These are phyloP conservation scores for Gypsophila paniculata DNA, from an alignment of 179 eudicot species.

Conservation along the genomic window DNA sequence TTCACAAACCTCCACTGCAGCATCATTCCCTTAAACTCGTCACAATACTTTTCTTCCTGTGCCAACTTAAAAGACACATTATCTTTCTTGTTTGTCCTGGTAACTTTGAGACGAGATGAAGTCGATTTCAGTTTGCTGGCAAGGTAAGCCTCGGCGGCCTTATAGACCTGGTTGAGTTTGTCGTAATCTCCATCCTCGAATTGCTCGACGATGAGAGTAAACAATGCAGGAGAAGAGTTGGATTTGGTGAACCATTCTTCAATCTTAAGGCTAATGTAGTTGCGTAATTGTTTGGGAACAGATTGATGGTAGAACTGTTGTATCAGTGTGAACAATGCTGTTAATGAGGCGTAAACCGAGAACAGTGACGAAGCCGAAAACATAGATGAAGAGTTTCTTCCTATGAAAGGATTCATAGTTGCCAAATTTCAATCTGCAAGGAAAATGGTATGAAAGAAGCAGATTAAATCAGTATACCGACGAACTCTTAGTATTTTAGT, in stretches of 20 bases:
- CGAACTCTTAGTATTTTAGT: neutral
- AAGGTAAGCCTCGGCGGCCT: constrained; percentile 42
- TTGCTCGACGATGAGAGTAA: constrained; percentile 49
- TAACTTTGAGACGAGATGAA: constrained; percentile 38
- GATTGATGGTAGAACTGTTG: constrained; percentile 44
- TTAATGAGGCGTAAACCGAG: constrained; percentile 47
- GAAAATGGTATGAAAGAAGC: neutral
- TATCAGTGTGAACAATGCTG: constrained; percentile 44
- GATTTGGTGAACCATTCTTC: constrained; percentile 27
- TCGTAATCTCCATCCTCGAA: constrained; percentile 36
- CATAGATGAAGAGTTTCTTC: constrained; percentile 15
- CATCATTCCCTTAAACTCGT: constrained; percentile 34
- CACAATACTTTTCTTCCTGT: constrained; percentile 35
- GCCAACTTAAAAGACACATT: constrained; percentile 32
- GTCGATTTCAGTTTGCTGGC: constrained; percentile 35
- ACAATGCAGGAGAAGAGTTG: constrained; percentile 15
- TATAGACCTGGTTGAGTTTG: constrained; percentile 37
- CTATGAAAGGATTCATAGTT: constrained; percentile 21
- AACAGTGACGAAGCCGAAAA: constrained; percentile 44
- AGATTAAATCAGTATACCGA: neutral
- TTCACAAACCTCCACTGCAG: constrained; percentile 41
- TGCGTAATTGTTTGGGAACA: constrained; percentile 35
- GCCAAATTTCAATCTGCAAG: neutral
- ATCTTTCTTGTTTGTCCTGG: constrained; percentile 31
- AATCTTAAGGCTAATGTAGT: constrained; percentile 20